These are phyloP conservation scores for Thraustochytrium striatum DNA, from an alignment of 352 stramenopile genomes.

Conservation along the genomic window DNA sequence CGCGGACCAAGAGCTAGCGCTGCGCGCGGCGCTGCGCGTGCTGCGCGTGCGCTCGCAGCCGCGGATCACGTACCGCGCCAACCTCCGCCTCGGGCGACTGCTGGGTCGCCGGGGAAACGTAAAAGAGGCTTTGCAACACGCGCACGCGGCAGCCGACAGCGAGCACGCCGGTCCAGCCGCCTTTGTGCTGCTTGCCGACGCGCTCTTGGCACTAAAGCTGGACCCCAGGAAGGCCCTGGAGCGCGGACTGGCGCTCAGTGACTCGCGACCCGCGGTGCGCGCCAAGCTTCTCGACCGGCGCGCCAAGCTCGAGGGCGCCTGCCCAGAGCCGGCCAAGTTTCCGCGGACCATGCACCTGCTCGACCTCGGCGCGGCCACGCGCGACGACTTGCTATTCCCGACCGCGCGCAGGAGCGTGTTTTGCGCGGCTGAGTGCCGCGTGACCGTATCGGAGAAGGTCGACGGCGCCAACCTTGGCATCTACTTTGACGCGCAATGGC, in stretches of 20 bases:
- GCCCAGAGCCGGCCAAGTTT: conserved; percentile 46
- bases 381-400: conserved; percentile 51
- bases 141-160: too few relatives aligned
- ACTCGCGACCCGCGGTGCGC: not conserved
- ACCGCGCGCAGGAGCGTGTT: not conserved
- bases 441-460: conserved; percentile 63
- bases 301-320: not conserved
- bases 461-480: conserved; percentile 77
- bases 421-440: not conserved
- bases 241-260: not conserved
- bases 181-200: too few relatives aligned
- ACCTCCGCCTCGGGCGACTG: not conserved
- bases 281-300: not conserved
- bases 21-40: not conserved
- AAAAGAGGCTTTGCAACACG: not conserved
- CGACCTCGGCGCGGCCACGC: conserved; percentile 49
- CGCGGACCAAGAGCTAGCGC: not conserved
- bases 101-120: not conserved
- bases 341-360: conserved; percentile 51
- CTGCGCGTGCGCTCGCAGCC: not conserved
- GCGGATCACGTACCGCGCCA: too few relatives aligned
- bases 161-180: too few relatives aligned
- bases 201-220: not conserved
- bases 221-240: not conserved
- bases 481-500: conserved; percentile 60